Base-by-base conservation (phyloP, 2,329 filamentous ascomycete genomes). In the Chaetomium globosum region DNA sequence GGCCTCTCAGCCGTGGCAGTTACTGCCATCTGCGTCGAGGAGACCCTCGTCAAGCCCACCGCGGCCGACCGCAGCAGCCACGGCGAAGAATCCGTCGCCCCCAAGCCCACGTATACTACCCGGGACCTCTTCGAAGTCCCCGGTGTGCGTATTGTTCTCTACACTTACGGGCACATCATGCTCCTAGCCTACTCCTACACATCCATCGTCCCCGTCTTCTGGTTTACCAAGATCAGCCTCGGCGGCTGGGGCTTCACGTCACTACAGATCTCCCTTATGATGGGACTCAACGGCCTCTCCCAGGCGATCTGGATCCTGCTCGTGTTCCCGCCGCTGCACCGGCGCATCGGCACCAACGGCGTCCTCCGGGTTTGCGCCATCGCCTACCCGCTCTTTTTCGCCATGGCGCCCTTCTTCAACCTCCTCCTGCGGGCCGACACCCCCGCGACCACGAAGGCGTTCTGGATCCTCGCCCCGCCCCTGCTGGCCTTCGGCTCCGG, bases 291-390 rank as follows among this genome's bases (percentile, higher is more conserved):
- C 26, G 91, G 91, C 13, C 77, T 84, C 19, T 81, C 85, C 4
- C 91, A 94, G 75, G 86, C 89, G 0, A 64, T 85, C 7, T 94
- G 90, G 90, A 83, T 92, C 1, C 80, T 94, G 0, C 68, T 91
- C 16, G 79, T 83, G 36, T 93, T 94, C 73, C 90, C 91, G 0
- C 78, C 81, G 0, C 75, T 94, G 1, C 90, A 94, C 72, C 79
- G 76, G 43, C 84, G 84, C 23, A 74, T 87, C 26, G 89, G 90
- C 10, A 93, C 89, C 7, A 87, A 86, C 28, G 83, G 82, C 4
- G 79, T 93, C 0, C 78, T 94, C 66, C 81, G 83, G 5, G 69
- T 77, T 9, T 90, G 89, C 73, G 83, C 82, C 1, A 69, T 73
- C 36, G 78, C 73, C 0, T 93, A 89, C 78, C 89, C 90, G 0